Evolutionary conservation across 768 basidiomycete genomes (phyloP), one percentile per base, ranked within the genome.

Genomic region (Mycena filopes): DNA sequence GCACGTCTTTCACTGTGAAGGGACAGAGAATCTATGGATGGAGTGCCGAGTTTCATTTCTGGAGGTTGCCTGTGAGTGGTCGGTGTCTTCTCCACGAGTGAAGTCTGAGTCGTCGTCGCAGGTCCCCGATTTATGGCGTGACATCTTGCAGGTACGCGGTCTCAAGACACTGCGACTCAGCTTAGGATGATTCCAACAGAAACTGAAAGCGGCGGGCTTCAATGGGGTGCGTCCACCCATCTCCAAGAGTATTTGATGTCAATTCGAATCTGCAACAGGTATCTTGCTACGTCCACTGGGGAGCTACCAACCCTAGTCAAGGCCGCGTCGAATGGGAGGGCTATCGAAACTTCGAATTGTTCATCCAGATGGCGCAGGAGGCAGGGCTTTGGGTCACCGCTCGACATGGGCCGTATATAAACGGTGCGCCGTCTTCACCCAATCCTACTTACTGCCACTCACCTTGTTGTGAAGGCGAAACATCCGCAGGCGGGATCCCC

Each of bases 11-110:
- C 40, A 63, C 56, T 28, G 54, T 63, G n/a, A 55, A 63, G 29
- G 62, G 62, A 16, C 62, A 63, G 55, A 49, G 62, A 20, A 31
- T 63, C 29, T 63, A 21, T 43, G 62, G 62, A 50, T 63, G 62
- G 62, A 63, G 62, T 55, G 62, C 62, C 2, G 62, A 63, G 55
- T 63, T 63, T 20, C 62, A 63, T 56, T 63, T 63, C 50, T 63
- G 62, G 62, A 56, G 62, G 54, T 56, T 63, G 40, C 62, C 62
- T 23, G 62, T 63, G 23, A 33, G 50, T 60, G n/a, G 29, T n/a
- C 21, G 15, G 20, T 42, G 45, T 47, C 55, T 33, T 43, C 23
- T 29, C 51, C 21, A n/a, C n/a, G n/a, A n/a, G n/a, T n/a, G n/a
- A n/a, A 28, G 20, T 40, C 25, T 38, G 26, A n/a, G n/a, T 59